A percentile compares a stretch with the other conserved stretches of the same genome.
These are phyloP conservation scores for Phyllosticta citriasiana DNA, from an alignment of 2,329 filamentous ascomycete genomes.

Conservation along the genomic window DNA sequence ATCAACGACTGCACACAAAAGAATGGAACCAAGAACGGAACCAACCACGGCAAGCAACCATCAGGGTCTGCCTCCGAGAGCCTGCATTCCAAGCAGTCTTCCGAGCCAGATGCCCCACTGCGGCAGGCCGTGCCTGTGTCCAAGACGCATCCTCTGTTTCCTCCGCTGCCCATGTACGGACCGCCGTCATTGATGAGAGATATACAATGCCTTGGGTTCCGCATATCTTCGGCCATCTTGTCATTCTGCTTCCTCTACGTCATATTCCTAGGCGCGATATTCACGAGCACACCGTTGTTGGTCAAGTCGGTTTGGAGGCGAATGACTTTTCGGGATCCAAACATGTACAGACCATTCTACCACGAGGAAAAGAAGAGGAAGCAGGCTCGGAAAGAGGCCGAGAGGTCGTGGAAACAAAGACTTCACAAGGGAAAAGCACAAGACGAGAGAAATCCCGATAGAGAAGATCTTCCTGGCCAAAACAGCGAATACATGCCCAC, in stretches of 20 bases:
- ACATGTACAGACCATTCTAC: conserved; percentile 55
- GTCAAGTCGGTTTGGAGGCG: conserved; percentile 42
- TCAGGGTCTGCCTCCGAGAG: conserved; percentile 12
- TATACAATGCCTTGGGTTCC: conserved; percentile 56
- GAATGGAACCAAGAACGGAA: conserved; percentile 30
- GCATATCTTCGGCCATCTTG: conserved; percentile 60
- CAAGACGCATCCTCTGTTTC: conserved; percentile 71
- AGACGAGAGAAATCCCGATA: conserved; percentile 16
- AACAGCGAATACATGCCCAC: conserved; percentile 55
- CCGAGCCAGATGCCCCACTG: conserved; percentile 37
- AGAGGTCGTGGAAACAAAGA: conserved; percentile 50
- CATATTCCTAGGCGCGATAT: conserved; percentile 64
- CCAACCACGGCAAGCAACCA: conserved; percentile 28
- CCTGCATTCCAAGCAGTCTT: conserved; percentile 26
- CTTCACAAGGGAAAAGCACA: conserved; percentile 31
- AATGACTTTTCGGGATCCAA: conserved; percentile 50
- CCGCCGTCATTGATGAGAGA: conserved; percentile 57
- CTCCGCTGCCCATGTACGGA: conserved; percentile 72
- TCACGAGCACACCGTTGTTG: conserved; percentile 52
- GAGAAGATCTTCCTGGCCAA: conserved; percentile 20
- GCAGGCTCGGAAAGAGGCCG: conserved; percentile 46
- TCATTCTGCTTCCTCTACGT: conserved; percentile 67
- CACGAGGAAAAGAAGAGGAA: conserved; percentile 58
- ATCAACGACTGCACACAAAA: conserved; percentile 20
- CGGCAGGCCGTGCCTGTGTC: conserved; percentile 46